Conservation (phyloP, 176 grass and related monocot species). For the Oryza australiensis region DNA sequence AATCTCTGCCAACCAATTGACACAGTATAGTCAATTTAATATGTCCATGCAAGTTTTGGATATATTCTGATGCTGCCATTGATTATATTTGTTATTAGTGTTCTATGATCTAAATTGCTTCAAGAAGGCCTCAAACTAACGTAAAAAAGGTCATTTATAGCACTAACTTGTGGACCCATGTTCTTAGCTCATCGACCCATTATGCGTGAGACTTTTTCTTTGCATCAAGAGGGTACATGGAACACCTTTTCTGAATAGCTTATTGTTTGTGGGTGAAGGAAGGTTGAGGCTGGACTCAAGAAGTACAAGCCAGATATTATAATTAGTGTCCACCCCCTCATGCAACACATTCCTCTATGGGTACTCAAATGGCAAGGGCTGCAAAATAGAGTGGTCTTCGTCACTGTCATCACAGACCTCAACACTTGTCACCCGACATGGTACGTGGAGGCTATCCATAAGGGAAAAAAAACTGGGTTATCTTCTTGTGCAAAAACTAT, state of each 20-base stretch:
- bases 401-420: slow-evolving; percentile 94
- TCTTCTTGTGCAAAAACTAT: neutral
- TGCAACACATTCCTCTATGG: slow-evolving; percentile 99
- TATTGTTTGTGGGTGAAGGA: slow-evolving; percentile 70
- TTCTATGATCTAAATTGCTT: slow-evolving; percentile 3
- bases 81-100: neutral
- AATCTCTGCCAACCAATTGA: neutral
- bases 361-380: slow-evolving; percentile 98
- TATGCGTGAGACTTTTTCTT: neutral
- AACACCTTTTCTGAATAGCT: slow-evolving; percentile 19
- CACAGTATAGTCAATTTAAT: neutral
- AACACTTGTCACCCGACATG: slow-evolving; percentile 98
- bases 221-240: neutral
- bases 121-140: neutral
- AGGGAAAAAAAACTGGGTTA: neutral
- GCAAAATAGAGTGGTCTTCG: slow-evolving; percentile 81
- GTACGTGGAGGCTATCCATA: slow-evolving; percentile 29
- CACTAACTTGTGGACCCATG: neutral
- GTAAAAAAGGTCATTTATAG: neutral
- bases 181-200: neutral
- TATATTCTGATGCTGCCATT: neutral
- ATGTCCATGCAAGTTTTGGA: neutral
- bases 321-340: slow-evolving; percentile 98
- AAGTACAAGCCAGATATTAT: slow-evolving; percentile 99
- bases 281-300: slow-evolving; percentile 97